Evolutionary conservation across 192 early-diverging fungal species (phyloP).

Genomic region (Coemansia sp.): DNA sequence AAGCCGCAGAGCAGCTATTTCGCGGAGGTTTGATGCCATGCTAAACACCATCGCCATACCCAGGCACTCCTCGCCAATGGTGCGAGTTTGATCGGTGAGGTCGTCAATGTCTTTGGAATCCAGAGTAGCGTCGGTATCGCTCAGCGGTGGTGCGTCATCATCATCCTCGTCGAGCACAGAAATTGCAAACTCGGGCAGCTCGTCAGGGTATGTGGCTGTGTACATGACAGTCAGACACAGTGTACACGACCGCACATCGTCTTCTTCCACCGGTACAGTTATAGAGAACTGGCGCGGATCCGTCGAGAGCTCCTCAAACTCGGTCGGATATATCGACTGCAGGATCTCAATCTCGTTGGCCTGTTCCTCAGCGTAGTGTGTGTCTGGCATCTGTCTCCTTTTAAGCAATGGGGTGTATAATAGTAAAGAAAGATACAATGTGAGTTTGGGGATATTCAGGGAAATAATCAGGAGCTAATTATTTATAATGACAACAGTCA

Average conservation of each 20-base stretch:
- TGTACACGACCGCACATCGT: slow-evolving; percentile 56
- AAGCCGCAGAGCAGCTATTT: slow-evolving; percentile 65
- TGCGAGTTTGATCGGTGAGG: slow-evolving; percentile 28
- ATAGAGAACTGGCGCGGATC: slow-evolving; percentile 60
- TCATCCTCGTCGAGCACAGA: slow-evolving; percentile 31
- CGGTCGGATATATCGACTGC: slow-evolving; percentile 78
- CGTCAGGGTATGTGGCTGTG: slow-evolving; percentile 73
- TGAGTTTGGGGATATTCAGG: not conserved
- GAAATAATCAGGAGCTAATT: not conserved
- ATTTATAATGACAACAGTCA: not conserved
- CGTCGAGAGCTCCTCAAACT: slow-evolving; percentile 61
- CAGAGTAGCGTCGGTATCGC: slow-evolving; percentile 50
- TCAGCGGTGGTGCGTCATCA: slow-evolving; percentile 29
- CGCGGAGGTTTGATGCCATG: slow-evolving; percentile 74
- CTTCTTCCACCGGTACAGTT: slow-evolving; percentile 62
- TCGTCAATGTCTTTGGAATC: slow-evolving; percentile 39
- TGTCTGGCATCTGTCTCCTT: slow-evolving; percentile 25
- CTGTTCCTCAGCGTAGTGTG: slow-evolving; percentile 78
- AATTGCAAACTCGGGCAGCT: slow-evolving; percentile 64
- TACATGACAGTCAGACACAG: slow-evolving; percentile 62
- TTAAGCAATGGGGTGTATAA: not conserved
- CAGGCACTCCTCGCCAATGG: slow-evolving; percentile 63
- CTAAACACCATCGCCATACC: slow-evolving; percentile 95
- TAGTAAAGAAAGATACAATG: not conserved
- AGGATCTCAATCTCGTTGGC: slow-evolving; percentile 76